Conservation (phyloP, 106 monocot species). For the Hemerocallis citrina region DNA sequence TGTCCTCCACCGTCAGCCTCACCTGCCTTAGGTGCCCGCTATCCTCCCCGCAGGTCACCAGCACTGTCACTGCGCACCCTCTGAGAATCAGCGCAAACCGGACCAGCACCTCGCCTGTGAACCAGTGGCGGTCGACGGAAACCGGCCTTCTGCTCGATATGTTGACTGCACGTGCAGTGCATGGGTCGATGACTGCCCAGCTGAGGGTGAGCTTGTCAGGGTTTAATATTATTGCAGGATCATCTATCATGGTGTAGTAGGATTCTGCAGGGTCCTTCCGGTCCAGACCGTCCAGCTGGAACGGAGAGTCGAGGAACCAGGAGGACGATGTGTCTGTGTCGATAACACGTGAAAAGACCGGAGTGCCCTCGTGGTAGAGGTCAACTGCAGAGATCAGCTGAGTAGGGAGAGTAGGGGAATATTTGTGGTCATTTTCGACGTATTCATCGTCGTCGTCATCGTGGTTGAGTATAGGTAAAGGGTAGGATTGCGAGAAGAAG, state of each 20-base stretch:
- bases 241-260: background rate
- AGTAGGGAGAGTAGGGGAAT: background rate
- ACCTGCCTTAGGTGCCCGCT: conserved; percentile 43
- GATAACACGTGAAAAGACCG: conserved; percentile 49
- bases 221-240: background rate
- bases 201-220: conserved; percentile 43
- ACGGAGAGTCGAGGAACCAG: conserved; percentile 67
- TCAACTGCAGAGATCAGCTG: conserved; percentile 67
- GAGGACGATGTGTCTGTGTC: conserved; percentile 34
- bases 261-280: conserved; percentile 5
- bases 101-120: conserved; percentile 46
- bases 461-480: conserved; percentile 17
- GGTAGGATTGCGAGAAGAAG: conserved; percentile 46
- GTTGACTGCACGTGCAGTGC: conserved; percentile 28
- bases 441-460: too few relatives aligned
- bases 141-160: conserved; percentile 63
- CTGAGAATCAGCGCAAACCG: conserved; percentile 42
- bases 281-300: conserved; percentile 56
- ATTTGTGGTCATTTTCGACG: too few relatives aligned
- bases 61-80: conserved; percentile 12
- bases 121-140: conserved; percentile 43
- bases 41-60: conserved; percentile 45
- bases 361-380: conserved; percentile 34
- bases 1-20: conserved; percentile 57
- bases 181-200: conserved; percentile 73